Base-by-base conservation (phyloP, 2,329 filamentous ascomycete genomes). In the Sclerotinia subarctica region DNA sequence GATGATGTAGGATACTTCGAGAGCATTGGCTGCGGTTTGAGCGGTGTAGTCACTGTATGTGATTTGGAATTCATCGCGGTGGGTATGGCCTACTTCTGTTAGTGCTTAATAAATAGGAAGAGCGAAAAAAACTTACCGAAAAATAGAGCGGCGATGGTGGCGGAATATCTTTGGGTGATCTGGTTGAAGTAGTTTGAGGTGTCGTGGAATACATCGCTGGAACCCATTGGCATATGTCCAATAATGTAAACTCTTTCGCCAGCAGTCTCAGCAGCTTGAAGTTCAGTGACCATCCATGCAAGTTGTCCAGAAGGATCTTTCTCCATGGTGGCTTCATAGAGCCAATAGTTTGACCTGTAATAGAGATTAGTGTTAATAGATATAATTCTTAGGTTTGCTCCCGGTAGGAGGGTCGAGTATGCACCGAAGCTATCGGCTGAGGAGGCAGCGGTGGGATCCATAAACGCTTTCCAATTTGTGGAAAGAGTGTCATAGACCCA, bases 291-390 rank as follows among this genome's bases (percentile, higher is more conserved):
- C 8, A 81, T 74, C 79, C 79, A 81, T 38, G 76, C 71, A 0
- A 81, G 57, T 60, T 70, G 77, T 5, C 74, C 72, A 67, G 75
- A 72, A 6, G 79, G 80, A 68, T 81, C 80, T 17, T 68, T 71
- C 42, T 78, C 74, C 75, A 81, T 80, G 5, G 78, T 76, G 4
- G 74, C 72, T 42, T 77, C 74, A 68, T 79, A 81, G 52, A 78
- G 69, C 73, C 77, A 79, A 70, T 79, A 80, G 71, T 82, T 81
- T 64, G 77, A 73, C 26, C 73, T 78, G 71, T 81, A 81, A 71
- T 79, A 81, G 67, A 80, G 76, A 67, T 80, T 78, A 54, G 77
- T 80, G 73, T 82, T 81, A 68, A 81, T 75, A 6, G 79, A 80
- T 67, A 82, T 81, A 54, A 82, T 76, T 24, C 78, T 76, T 8